Evolutionary conservation across 208 protist genomes (phyloP).

Genomic region (Crithidia expoeki): DNA sequence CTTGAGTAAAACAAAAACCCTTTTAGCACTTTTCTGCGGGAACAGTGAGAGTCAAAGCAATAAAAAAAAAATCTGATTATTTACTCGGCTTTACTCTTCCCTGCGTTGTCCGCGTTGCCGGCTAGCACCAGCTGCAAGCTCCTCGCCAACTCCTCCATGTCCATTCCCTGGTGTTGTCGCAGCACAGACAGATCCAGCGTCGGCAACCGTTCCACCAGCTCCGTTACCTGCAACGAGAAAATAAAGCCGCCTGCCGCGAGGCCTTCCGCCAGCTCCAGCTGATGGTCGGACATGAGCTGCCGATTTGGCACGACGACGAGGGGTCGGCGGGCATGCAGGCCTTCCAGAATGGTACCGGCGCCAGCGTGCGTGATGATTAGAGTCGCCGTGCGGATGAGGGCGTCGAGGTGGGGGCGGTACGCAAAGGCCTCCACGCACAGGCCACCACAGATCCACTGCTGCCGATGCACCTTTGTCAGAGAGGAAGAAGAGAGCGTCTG

Average conservation of each 20-base stretch:
- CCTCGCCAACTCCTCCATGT: constrained; percentile 37
- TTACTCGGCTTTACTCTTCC: constrained; percentile 11
- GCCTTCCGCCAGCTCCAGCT: constrained; percentile 78
- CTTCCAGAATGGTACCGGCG: constrained; percentile 92
- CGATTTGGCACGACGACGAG: constrained; percentile 89
- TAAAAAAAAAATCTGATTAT: no score
- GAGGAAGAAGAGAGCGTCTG: no score
- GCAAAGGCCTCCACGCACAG: constrained; percentile 74
- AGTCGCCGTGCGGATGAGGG: constrained; percentile 48
- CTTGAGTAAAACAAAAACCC: no score
- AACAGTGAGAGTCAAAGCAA: no score
- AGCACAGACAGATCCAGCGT: constrained; percentile 45
- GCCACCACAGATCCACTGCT: constrained; percentile 32
- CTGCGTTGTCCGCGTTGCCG: background rate
- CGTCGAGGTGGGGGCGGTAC: constrained; percentile 64
- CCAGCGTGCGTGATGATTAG: constrained; percentile 91
- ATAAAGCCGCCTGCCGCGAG: constrained; percentile 57
- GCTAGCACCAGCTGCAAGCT: constrained; percentile 34
- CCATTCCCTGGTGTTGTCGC: constrained; percentile 54
- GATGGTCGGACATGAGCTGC: constrained; percentile 89
- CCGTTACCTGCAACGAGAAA: constrained; percentile 57
- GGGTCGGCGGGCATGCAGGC: constrained; percentile 58
- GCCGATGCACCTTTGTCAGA: no score
- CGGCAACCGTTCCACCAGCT: constrained; percentile 44
- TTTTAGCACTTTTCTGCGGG: no score